phyloP scores from a whole-genome alignment of 106 monocot species.

The Dioscorea zingiberensis region DNA sequence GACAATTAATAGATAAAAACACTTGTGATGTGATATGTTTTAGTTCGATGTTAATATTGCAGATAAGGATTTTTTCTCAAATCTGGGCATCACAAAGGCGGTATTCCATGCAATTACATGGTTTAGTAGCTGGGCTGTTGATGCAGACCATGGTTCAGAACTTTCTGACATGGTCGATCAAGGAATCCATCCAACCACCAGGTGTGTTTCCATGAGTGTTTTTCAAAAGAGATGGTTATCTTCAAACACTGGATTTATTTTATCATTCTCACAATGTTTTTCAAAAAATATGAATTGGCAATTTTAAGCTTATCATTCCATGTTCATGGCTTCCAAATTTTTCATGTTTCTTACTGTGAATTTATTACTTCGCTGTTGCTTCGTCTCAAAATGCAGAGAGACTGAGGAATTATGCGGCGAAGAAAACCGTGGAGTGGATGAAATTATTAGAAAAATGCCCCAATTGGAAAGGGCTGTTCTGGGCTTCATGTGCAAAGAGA shows the following conservation, averaged over 20 bases:
- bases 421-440: slow-evolving; percentile 34
- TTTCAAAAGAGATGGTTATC: not conserved
- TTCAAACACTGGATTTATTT: too few species aligned
- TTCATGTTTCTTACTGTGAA: not conserved
- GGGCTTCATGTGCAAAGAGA: slow-evolving; percentile 89
- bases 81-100: slow-evolving; percentile 54
- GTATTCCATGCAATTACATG: slow-evolving; percentile 92
- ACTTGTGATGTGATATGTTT: too few species aligned
- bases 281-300: not conserved
- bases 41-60: not conserved
- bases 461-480: slow-evolving; percentile 44
- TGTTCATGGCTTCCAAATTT: not conserved
- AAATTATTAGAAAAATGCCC: slow-evolving; percentile 45
- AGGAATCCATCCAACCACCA: slow-evolving; percentile 5
- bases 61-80: slow-evolving; percentile 62
- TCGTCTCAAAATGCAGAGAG: slow-evolving; percentile 1
- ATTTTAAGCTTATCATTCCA: not conserved
- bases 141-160: slow-evolving; percentile 56
- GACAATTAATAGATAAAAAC: too few species aligned
- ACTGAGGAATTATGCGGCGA: slow-evolving; percentile 5
- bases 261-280: too few species aligned
- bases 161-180: slow-evolving; percentile 15
- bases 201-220: slow-evolving; percentile 14
- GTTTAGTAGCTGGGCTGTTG: slow-evolving; percentile 99
- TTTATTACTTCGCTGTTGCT: not conserved